Percentiles rank a stretch among this genome's conserved stretches.
Evolutionary conservation across 192 early-diverging fungal genomes (phyloP).

Genomic region (Podila clonocystis): DNA sequence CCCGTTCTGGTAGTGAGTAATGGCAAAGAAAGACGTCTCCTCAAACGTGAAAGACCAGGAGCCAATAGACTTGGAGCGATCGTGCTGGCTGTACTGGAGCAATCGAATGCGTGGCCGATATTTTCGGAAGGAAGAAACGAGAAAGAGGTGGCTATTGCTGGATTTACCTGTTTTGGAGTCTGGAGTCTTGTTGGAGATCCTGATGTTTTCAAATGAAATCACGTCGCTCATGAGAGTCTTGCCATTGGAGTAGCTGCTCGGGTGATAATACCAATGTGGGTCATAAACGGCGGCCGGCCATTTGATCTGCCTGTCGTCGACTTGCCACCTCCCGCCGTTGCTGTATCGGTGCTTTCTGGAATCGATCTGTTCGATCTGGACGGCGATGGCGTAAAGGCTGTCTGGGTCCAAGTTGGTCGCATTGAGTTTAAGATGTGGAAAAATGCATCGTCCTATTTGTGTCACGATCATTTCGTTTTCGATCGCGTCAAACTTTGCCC

Average conservation of each 20-base stretch:
- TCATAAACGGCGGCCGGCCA: background rate
- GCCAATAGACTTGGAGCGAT: background rate
- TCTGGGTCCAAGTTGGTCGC: slow-evolving; percentile 54
- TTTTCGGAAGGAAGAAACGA: slow-evolving; percentile 57
- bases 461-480: slow-evolving; percentile 73
- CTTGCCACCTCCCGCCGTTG: slow-evolving; percentile 36
- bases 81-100: slow-evolving; percentile 32
- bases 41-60: slow-evolving; percentile 49
- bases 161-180: background rate
- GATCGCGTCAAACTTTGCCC: slow-evolving; percentile 50
- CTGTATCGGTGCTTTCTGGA: slow-evolving; percentile 46
- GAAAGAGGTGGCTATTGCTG: slow-evolving; percentile 23
- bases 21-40: slow-evolving; percentile 63
- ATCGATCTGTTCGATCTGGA: slow-evolving; percentile 57
- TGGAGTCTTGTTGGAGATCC: slow-evolving; percentile 55
- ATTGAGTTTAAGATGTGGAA: slow-evolving; percentile 58
- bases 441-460: slow-evolving; percentile 64
- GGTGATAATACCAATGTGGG: slow-evolving; percentile 34
- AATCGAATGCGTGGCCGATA: slow-evolving; percentile 65
- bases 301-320: background rate
- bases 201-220: slow-evolving; percentile 59
- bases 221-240: slow-evolving; percentile 50
- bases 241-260: slow-evolving; percentile 27
- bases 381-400: slow-evolving; percentile 41
- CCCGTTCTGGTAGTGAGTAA: slow-evolving; percentile 71